These are phyloP conservation scores for Naganishia onofrii DNA, from an alignment of 768 basidiomycete species.

Conservation along the genomic window DNA sequence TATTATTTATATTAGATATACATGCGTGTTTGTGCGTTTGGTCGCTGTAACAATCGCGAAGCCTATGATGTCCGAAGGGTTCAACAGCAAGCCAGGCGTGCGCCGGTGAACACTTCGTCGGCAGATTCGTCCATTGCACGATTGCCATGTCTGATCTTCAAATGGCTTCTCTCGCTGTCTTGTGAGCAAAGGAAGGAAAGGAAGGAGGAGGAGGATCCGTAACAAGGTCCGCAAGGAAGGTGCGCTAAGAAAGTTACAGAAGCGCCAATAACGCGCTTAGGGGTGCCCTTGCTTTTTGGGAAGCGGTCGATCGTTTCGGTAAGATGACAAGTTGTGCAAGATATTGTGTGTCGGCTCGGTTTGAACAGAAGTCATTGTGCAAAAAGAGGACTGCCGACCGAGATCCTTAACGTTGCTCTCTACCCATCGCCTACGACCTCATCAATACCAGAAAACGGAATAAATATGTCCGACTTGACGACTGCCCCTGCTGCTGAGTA, in stretches of 20 bases:
- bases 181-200: too few relatives aligned
- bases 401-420: background rate
- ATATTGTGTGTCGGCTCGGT: background rate
- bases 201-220: too few relatives aligned
- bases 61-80: too few relatives aligned
- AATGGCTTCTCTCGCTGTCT: too few relatives aligned
- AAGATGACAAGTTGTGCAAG: slow-evolving; percentile 11
- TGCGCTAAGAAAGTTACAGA: slow-evolving; percentile 4
- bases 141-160: too few relatives aligned
- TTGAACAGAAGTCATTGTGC: background rate
- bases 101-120: too few relatives aligned
- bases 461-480: slow-evolving; percentile 16
- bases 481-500: slow-evolving; percentile 20
- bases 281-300: slow-evolving; percentile 6
- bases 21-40: background rate
- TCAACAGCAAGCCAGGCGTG: too few relatives aligned
- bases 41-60: too few relatives aligned
- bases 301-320: slow-evolving; percentile 10
- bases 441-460: background rate
- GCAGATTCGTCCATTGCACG: too few relatives aligned
- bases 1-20: slow-evolving; percentile 6
- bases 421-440: background rate
- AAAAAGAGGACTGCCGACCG: background rate
- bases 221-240: background rate
- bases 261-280: slow-evolving; percentile 22